Evolutionary conservation across 352 stramenopile genomes (phyloP).

Genomic region (Globisporangium spiculum): DNA sequence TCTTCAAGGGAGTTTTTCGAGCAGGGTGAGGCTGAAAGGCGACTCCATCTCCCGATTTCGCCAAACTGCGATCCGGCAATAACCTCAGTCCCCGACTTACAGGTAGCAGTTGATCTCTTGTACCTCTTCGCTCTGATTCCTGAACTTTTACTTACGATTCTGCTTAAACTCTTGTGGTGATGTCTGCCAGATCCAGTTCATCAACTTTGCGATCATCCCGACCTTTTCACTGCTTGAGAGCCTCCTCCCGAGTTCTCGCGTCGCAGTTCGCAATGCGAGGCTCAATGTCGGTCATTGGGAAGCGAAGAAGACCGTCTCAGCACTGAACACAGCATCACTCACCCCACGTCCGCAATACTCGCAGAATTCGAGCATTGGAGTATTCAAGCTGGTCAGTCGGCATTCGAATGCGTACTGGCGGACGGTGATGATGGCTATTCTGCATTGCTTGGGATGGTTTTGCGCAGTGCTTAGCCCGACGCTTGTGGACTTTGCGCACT

Average conservation of each 20-base stretch:
- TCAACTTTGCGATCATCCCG: slow-evolving; percentile 25
- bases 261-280: slow-evolving; percentile 11
- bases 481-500: background rate
- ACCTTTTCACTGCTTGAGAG: slow-evolving; percentile 23
- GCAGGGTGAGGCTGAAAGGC: slow-evolving; percentile 26
- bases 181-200: slow-evolving; percentile 26
- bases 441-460: background rate
- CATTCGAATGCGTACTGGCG: background rate
- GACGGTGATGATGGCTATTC: background rate
- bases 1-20: slow-evolving; percentile 27
- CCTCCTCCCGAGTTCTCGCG: slow-evolving; percentile 15
- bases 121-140: background rate
- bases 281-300: slow-evolving; percentile 22
- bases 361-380: background rate
- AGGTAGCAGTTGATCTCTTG: slow-evolving; percentile 3
- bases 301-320: background rate
- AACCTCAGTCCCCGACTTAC: slow-evolving; percentile 22
- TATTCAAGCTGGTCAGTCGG: background rate
- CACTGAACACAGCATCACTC: background rate
- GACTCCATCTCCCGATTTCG: slow-evolving; percentile 19
- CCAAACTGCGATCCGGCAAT: slow-evolving; percentile 20
- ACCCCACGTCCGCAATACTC: too few species aligned
- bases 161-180: background rate
- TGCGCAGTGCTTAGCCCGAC: background rate
- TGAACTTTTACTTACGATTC: background rate